Evolutionary conservation across 2,329 filamentous ascomycete genomes (phyloP), one percentile per base, ranked within the genome.

Genomic region (Plenodomus lindquistii): DNA sequence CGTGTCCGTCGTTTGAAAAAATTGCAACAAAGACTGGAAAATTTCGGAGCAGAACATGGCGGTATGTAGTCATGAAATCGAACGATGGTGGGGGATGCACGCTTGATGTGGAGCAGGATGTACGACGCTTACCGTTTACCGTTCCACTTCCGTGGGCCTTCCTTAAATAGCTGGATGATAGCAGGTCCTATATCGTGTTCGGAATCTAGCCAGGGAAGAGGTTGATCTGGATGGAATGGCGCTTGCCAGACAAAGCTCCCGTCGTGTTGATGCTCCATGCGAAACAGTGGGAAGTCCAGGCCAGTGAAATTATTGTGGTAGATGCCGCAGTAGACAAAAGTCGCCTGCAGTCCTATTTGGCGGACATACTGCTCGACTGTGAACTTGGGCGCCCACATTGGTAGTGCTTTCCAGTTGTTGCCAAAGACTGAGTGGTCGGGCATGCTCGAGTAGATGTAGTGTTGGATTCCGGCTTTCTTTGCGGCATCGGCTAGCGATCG

Each of bases 271-370:
- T 96, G 77, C 55, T 95, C 91, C 88, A 97, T 96, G 75, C 92
- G 94, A 77, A 97, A 97, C 3, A 97, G 81, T 1, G 94, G 94
- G 67, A 96, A 97, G 1, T 85, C 85, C 24, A 97, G 80, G 39
- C 89, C 94, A 22, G 93, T 97, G 75, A 97, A 99, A 72, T 99
- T 97, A 75, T 97, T 97, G 80, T 97, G 96, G 79, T 97, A 99
- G 63, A 97, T 97, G 50, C 93, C 94, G 9, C 92, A 91, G 73
- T 97, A 97, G 57, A 97, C 87, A 72, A 96, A 97, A 0, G 93
- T 97, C 1, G 92, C 86, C 0, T 90, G 90, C 10, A 97, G 79
- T 9, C 86, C 86, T 35, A 96, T 83, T 68, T 91, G 84, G 48
- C 89, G 85, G 42, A 97, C 83, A 72, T 97, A 96, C 45, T 94